Evolutionary conservation across 257 asterid genomes (phyloP).

Genomic region (Petunia axillaris): DNA sequence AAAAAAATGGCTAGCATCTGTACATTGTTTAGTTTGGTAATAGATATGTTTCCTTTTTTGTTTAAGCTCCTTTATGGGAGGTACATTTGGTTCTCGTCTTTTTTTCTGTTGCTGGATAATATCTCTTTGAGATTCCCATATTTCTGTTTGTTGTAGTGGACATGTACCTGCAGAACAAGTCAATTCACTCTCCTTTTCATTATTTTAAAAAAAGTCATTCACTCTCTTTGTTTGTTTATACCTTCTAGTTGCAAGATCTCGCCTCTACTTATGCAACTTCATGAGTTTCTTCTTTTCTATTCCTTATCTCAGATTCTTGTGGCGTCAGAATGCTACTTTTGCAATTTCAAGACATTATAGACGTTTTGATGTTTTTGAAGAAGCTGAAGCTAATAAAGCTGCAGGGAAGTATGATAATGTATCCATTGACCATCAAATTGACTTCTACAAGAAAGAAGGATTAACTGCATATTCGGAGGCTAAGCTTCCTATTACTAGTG

Average conservation of each 20-base stretch:
- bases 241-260: constrained; percentile 18
- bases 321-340: constrained; percentile 88
- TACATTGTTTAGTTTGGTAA: not conserved
- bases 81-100: not conserved
- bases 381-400: constrained; percentile 97
- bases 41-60: not conserved
- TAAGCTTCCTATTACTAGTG: constrained; percentile 96
- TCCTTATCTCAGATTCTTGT: constrained; percentile 66
- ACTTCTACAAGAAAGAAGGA: constrained; percentile 82
- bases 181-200: no score
- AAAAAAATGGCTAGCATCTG: not conserved
- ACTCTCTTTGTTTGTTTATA: not conserved
- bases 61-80: not conserved
- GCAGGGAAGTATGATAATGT: constrained; percentile 78
- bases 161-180: not conserved
- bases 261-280: not conserved
- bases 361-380: constrained; percentile 91
- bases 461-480: constrained; percentile 75
- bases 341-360: constrained; percentile 92
- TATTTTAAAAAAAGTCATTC: not conserved
- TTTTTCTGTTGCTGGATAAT: not conserved
- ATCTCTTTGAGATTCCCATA: not conserved
- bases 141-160: not conserved
- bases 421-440: constrained; percentile 82
- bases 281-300: constrained; percentile 14